Evolutionary conservation across 75 land plant genomes (phyloP).

Genomic region (Pseudotsuga menziesii): DNA sequence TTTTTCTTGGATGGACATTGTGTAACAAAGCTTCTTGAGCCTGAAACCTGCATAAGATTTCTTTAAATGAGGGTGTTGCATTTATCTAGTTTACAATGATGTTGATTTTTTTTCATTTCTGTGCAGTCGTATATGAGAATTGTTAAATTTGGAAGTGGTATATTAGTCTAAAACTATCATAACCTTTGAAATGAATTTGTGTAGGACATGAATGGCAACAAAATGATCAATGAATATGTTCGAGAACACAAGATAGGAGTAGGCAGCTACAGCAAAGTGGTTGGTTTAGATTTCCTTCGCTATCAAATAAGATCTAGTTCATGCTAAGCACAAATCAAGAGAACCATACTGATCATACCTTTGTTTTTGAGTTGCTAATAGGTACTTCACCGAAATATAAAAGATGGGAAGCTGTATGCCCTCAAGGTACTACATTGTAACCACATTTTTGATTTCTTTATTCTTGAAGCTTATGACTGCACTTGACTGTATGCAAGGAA

Average conservation of each 20-base stretch:
- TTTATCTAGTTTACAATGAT: background rate
- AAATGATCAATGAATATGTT: slow-evolving; percentile 91
- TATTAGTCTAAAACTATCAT: background rate
- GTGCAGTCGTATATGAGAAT: background rate
- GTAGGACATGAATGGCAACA: slow-evolving; percentile 84
- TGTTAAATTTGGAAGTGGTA: background rate
- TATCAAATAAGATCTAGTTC: background rate
- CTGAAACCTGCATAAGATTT: background rate
- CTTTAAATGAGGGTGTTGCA: background rate
- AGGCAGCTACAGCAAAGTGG: slow-evolving; percentile 99
- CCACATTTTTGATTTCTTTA: background rate
- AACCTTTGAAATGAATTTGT: background rate
- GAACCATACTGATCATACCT: background rate
- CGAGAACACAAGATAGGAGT: slow-evolving; percentile 69
- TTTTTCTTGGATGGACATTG: background rate
- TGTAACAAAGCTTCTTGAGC: background rate
- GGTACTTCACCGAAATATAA: slow-evolving; percentile 40
- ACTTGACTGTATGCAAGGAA: background rate
- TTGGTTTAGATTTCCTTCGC: slow-evolving; percentile 11
- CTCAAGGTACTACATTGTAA: slow-evolving; percentile 27
- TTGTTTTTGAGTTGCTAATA: slow-evolving; percentile 2
- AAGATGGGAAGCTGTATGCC: slow-evolving; percentile 35
- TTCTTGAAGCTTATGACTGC: background rate
- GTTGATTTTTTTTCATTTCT: background rate
- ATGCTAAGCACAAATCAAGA: background rate